Base-by-base conservation (phyloP, 2,329 filamentous ascomycete species). In the Trematosphaeria pertusa region DNA sequence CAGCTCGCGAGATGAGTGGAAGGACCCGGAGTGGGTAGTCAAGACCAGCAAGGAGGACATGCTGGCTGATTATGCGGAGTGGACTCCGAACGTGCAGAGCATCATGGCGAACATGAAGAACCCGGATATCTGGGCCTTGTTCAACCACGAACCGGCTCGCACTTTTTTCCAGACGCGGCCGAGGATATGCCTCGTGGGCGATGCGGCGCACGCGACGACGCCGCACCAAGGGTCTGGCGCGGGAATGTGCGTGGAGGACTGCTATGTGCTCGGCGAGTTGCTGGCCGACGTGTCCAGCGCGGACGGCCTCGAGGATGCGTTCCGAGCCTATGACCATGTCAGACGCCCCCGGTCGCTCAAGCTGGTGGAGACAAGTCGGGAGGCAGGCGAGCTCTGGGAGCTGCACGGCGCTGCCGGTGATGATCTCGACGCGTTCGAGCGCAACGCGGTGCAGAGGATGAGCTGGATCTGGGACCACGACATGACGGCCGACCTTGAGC, bases 131-230 rank as follows among this genome's bases (percentile, higher is more conserved):
- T 80, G 78, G 78, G 77, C 61, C 1, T 52, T 80, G 0, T 80
- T 79, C 57, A 69, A 81, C 37, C 74, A 79, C 44, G 69, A 64
- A 9, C 73, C 73, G 7, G 74, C 77, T 5, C 64, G 59, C 5
- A 73, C 65, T 1, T 78, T 75, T 55, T 65, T 58, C 36, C 62
- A 63, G 35, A 54, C 57, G 2, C 60, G 63, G 17, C 67, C 65
- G 9, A 58, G 65, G 0, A 53, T 76, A 7, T 73, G 77, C 37
- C 55, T 84, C 1, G 71, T 81, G 0, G 82, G 82, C 5, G 81
- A 84, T 49, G 80, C 81, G 0, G 82, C 82, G 1, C 81, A 84
- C 54, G 80, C 80, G 0, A 59, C 71, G 74, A 84, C 60, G 73
- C 80, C 10, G 52, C 72, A 81, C 56, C 75, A 79, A 10, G 81